phyloP scores from a whole-genome alignment of 208 protist species.

The Balamuthia mandrillaris region DNA sequence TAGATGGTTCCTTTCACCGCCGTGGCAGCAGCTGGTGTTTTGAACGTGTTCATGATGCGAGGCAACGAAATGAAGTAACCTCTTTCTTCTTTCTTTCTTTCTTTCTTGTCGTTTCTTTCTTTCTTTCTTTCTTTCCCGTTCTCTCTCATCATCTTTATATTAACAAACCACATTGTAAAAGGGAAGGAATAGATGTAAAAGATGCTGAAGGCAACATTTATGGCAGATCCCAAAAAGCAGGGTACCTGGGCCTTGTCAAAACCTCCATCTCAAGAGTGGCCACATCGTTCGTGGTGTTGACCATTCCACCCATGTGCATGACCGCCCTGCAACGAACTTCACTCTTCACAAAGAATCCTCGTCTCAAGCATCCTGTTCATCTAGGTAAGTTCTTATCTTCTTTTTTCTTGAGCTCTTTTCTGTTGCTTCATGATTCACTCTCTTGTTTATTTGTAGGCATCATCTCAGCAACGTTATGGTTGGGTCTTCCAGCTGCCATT shows the following conservation, averaged over 20 bases:
- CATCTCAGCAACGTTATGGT: constrained; percentile 39
- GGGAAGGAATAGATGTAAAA: constrained; percentile 74
- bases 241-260: constrained; percentile 12
- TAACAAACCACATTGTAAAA: not conserved
- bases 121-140: not conserved
- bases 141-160: not conserved
- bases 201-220: constrained; percentile 79
- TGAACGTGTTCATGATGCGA: constrained; percentile 84
- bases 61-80: constrained; percentile 73
- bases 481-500: constrained; percentile 45
- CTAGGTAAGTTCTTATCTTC: not conserved
- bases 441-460: not conserved
- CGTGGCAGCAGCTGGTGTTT: constrained; percentile 75
- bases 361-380: not conserved
- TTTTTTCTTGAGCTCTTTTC: not conserved
- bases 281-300: constrained; percentile 80
- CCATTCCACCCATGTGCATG: constrained; percentile 83
- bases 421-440: not conserved
- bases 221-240: constrained; percentile 76
- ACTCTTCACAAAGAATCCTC: not conserved
- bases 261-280: constrained; percentile 63
- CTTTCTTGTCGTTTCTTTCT: not conserved
- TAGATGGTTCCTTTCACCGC: constrained; percentile 79
- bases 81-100: not conserved
- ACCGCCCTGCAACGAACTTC: constrained; percentile 59